Evolutionary conservation across 2,329 filamentous ascomycete genomes (phyloP).

Genomic region (Aspergillus sp.): DNA sequence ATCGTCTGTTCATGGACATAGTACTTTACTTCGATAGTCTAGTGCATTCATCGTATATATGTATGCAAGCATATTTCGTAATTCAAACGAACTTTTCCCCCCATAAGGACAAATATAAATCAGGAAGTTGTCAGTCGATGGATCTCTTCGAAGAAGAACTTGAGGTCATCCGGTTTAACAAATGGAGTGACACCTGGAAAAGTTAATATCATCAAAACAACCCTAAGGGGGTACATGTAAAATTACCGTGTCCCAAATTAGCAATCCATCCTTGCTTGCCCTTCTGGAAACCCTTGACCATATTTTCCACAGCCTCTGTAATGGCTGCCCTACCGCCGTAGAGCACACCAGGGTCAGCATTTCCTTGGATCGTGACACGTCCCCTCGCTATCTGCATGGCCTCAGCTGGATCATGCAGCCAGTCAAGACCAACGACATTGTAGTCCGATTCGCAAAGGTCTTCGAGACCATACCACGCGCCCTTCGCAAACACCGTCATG

Average conservation of each 20-base stretch:
- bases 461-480: conserved; percentile 90
- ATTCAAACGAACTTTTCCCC: too few species aligned
- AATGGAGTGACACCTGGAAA: conserved; percentile 76
- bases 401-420: conserved; percentile 81
- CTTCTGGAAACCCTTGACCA: conserved; percentile 76
- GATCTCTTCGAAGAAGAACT: conserved; percentile 89
- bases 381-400: conserved; percentile 72
- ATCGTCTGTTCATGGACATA: background rate
- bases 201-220: conserved; percentile 14
- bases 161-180: conserved; percentile 86
- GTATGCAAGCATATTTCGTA: too few species aligned
- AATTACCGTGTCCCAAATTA: conserved; percentile 85
- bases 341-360: conserved; percentile 86
- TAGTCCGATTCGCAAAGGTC: conserved; percentile 82
- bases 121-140: conserved; percentile 49
- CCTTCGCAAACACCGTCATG: conserved; percentile 98
- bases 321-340: conserved; percentile 80
- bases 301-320: conserved; percentile 69
- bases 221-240: conserved; percentile 7
- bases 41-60: too few species aligned
- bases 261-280: conserved; percentile 92
- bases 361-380: conserved; percentile 80
- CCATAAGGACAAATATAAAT: background rate
- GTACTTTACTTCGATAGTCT: too few species aligned
- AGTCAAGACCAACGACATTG: conserved; percentile 89